Evolutionary conservation across 495 filamentous ascomycete genomes (phyloP).

Genomic region (Thermochaetoides thermophila): DNA sequence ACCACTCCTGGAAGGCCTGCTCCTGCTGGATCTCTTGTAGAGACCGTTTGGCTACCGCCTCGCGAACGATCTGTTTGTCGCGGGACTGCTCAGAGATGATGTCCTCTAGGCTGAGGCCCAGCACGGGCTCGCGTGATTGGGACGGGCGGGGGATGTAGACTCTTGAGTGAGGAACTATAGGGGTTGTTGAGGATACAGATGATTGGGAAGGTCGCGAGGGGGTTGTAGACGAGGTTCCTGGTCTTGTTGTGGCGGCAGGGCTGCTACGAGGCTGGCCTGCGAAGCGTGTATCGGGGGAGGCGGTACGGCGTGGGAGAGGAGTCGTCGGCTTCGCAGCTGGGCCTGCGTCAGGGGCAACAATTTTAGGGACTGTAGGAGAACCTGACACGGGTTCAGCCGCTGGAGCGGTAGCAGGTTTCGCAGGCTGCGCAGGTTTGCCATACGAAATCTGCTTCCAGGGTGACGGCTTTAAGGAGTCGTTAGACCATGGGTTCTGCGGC

Average conservation of each 20-base stretch:
- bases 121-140: slow-evolving; percentile 38
- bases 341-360: too few species aligned
- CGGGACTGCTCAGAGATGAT: slow-evolving; percentile 77
- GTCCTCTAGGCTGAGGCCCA: slow-evolving; percentile 65
- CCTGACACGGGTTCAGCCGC: too few species aligned
- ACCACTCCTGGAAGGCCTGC: slow-evolving; percentile 96
- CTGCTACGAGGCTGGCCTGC: slow-evolving; percentile 25
- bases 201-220: slow-evolving; percentile 1
- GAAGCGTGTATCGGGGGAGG: slow-evolving; percentile 42
- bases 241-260: too few species aligned
- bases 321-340: slow-evolving; percentile 9
- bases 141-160: slow-evolving; percentile 29
- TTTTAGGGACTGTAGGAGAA: too few species aligned
- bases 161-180: slow-evolving; percentile 35
- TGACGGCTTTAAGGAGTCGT: slow-evolving; percentile 26
- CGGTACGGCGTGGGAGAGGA: slow-evolving; percentile 28
- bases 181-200: not conserved
- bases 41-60: slow-evolving; percentile 72
- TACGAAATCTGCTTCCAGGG: slow-evolving; percentile 57
- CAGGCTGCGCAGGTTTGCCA: slow-evolving; percentile 16
- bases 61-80: slow-evolving; percentile 68
- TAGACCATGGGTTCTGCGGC: slow-evolving; percentile 21
- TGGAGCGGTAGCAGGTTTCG: slow-evolving; percentile 8
- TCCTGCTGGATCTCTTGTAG: slow-evolving; percentile 90
- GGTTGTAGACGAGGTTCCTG: slow-evolving; percentile 6